Base-by-base conservation (phyloP, 2,329 filamentous ascomycete species). In the Periconia digitata region DNA sequence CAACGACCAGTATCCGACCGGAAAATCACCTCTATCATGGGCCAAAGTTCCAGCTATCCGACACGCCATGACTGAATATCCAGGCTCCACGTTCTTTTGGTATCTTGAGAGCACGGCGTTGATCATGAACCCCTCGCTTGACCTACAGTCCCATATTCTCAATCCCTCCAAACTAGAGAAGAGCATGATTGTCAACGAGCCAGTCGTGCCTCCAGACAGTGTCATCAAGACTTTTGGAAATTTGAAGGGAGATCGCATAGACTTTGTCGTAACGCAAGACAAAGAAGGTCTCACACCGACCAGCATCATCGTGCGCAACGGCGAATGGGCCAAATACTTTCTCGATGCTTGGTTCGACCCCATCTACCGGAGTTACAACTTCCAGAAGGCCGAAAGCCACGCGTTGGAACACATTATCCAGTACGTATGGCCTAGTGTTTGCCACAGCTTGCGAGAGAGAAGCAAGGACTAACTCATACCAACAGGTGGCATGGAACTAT, bases 341-440 rank as follows among this genome's bases (percentile, higher is more conserved):
- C 73, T 97, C 16, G 94, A 99, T 69, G 87, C 89, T 1, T 99
- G 94, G 94, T 95, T 94, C 66, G 91, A 97, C 69, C 94, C 94
- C 40, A 76, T 97, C 37, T 99, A 95, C 73, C 82, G 92, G 55
- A 89, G 81, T 58, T 99, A 99, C 75, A 95, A 96, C 67, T 99
- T 99, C 66, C 90, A 95, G 66, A 96, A 95, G 70, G 92, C 90
- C 0, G 94, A 99, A 72, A 83, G 80, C 20, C 92, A 99, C 76
- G 92, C 92, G 43, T 73, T 99, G 76, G 94, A 79, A 59, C 77
- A 79, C 54, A 75, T 79, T 41, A 76, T 79, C 50, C 76, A 79
- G 71, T 75, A 56, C 38, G 72, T 72, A 23, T 29, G 39, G 62
- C 13, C 49, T 37, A 13, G 27, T 15, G n/a, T 32, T 32, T 32